Evolutionary conservation across 2,329 filamentous ascomycete genomes (phyloP).

Genomic region (Calycina marina): DNA sequence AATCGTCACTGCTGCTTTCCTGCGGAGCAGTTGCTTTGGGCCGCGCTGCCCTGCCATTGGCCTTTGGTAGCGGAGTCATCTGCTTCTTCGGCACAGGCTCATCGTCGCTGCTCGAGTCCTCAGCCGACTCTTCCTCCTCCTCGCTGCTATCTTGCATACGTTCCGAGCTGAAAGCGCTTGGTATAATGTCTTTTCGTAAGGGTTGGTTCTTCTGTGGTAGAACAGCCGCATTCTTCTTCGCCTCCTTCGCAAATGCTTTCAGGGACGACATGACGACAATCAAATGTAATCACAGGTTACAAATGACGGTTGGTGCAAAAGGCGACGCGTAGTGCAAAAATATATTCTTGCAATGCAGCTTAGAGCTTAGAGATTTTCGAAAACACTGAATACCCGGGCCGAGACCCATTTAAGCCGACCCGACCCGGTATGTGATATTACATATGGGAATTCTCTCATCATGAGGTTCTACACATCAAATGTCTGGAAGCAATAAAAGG

Average conservation of each 20-base stretch:
- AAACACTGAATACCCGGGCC: too few species aligned
- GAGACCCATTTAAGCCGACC: too few species aligned
- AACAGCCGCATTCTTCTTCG: slow-evolving; percentile 9
- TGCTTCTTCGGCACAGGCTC: slow-evolving; percentile 11
- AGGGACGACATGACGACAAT: slow-evolving; percentile 10
- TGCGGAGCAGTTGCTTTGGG: slow-evolving; percentile 2
- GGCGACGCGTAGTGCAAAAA: too few species aligned
- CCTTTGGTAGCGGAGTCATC: slow-evolving; percentile 4
- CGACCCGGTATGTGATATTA: too few species aligned
- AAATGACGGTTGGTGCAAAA: too few species aligned
- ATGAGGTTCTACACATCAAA: too few species aligned
- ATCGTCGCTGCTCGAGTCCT: slow-evolving; percentile 12
- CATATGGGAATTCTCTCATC: too few species aligned
- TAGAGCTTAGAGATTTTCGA: too few species aligned
- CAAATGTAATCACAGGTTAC: too few species aligned
- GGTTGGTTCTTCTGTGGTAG: slow-evolving; percentile 5
- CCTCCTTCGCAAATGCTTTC: slow-evolving; percentile 9
- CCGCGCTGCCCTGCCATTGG: slow-evolving; percentile 15
- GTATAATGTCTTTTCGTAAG: slow-evolving; percentile 2
- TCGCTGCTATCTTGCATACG: slow-evolving; percentile 18
- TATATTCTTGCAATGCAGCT: too few species aligned
- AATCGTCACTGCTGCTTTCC: not conserved
- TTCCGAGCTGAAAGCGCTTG: slow-evolving; percentile 16
- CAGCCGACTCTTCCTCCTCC: slow-evolving; percentile 9
- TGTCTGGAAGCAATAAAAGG: slow-evolving; percentile 26